Base-by-base conservation (phyloP, 306 rosid genomes). In the Rubus idaeus region DNA sequence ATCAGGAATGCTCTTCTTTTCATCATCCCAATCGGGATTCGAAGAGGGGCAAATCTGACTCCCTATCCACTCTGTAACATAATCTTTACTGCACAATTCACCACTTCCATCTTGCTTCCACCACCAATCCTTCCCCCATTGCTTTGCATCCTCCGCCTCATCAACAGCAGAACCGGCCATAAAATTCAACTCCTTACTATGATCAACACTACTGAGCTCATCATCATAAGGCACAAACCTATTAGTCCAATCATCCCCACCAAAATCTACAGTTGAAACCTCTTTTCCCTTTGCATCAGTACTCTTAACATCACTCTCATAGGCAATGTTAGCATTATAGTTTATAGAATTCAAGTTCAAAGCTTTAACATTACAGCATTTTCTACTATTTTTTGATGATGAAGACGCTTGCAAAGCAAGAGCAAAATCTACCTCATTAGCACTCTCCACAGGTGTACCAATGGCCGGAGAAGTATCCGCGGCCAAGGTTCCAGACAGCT, bases 51-150 rank as follows among this genome's bases (percentile, higher is more conserved):
- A 86, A 87, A 94, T 94, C 79, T 94, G 98, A 86, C 95, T 94
- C 72, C 98, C 98, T 70, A 95, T 90, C 98, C 98, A 95, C 79
- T 95, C 97, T 83, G 77, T 91, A 70, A 95, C 98, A 75, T 92
- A 95, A 83, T 92, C 97, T 86, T 89, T 95, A 78, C 96, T 95
- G 12, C 93, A 90, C 71, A 89, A 47, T 73, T 95, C 97, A 62
- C 83, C 93, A 77, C 90, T 87, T 53, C 93, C 98, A 76, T 91
- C 97, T 63, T 95, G 98, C 72, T 80, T 89, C 98, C 97, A 95
- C 98, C 97, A 92, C 98, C 98, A 95, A 69, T 90, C 97, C 80
- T 92, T 89, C 20, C 97, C 96, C 95, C 98, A 88, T 75, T 86
- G 94, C 80, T 89, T 89, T 51, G 79, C 84, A 79, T 86, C 88